Percentiles rank a stretch among this genome's conserved stretches.
These are phyloP conservation scores for Auricularia sp. DNA, from an alignment of 768 basidiomycete genomes.

Conservation along the genomic window DNA sequence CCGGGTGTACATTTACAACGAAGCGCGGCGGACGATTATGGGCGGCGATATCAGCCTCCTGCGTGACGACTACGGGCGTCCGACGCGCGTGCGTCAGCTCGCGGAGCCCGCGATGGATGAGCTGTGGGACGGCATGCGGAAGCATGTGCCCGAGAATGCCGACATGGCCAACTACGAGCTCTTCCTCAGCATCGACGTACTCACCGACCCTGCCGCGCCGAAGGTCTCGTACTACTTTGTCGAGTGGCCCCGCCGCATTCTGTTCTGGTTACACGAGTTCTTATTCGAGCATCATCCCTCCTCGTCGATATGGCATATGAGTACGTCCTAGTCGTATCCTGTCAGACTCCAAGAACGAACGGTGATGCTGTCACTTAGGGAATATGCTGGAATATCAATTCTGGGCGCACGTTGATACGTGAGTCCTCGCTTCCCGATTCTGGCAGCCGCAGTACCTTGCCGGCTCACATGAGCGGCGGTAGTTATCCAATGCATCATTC, in stretches of 20 bases:
- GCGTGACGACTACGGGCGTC: too few species aligned
- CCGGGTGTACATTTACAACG: too few species aligned
- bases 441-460: background rate
- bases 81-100: too few species aligned
- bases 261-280: background rate
- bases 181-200: too few species aligned
- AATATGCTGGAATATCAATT: background rate
- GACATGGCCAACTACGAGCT: too few species aligned
- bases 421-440: background rate
- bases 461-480: background rate
- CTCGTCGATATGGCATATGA: background rate
- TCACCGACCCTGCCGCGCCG: too few species aligned
- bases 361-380: background rate
- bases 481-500: background rate
- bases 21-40: too few species aligned
- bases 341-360: background rate
- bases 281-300: background rate
- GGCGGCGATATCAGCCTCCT: too few species aligned
- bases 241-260: background rate
- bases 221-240: background rate
- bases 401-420: background rate
- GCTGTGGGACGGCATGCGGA: too few species aligned
- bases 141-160: too few species aligned
- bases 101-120: too few species aligned
- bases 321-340: background rate